Evolutionary conservation across 2,329 filamentous ascomycete species (phyloP), one percentile per base, ranked within the genome.

Genomic region (Fusarium decemcellulare): DNA sequence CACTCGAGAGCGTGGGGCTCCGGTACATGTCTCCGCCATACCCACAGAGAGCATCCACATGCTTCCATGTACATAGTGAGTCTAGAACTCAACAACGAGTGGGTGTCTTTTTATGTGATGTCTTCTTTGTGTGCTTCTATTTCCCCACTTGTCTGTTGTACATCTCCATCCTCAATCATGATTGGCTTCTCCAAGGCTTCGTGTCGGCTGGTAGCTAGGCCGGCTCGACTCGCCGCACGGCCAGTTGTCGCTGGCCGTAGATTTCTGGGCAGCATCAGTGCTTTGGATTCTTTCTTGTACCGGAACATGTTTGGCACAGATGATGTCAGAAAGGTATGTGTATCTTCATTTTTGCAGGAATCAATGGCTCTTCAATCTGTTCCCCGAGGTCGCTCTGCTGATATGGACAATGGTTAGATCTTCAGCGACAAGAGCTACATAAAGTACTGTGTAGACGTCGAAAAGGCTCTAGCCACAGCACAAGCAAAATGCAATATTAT

Each of bases 391-490:
- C 23, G 23, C 5, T 44, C n/a, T 30, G 8, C 39, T 53, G 23
- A 52, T 27, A 37, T 12, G n/a, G 18, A 7, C 7, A 0, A 34
- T 5, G 6, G 8, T 7, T 2, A 67, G 64, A 36, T 67, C 6
- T 87, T 87, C 72, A 81, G 83, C 30, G 85, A 87, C 60, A 78
- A 81, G 65, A 79, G 83, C 9, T 87, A 87, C 70, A 80, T 87
- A 36, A 74, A 79, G 32, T 80, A 81, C 51, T 83, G 85, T 60
- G 80, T 87, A 9, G 83, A 86, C 39, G 84, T 84, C 9, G 86
- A 87, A 72, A 82, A 83, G 2, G 86, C 85, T 12, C 77, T 87
- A 7, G 85, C 85, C 4, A 79, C 83, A 63, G 86, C 85, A 9
- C 83, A 87, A 68, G 83, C 84, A 3, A 76, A 78, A 52, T 82